These are phyloP conservation scores for Omphalotus guepiniiformis DNA, from an alignment of 768 basidiomycete genomes.

Conservation along the genomic window DNA sequence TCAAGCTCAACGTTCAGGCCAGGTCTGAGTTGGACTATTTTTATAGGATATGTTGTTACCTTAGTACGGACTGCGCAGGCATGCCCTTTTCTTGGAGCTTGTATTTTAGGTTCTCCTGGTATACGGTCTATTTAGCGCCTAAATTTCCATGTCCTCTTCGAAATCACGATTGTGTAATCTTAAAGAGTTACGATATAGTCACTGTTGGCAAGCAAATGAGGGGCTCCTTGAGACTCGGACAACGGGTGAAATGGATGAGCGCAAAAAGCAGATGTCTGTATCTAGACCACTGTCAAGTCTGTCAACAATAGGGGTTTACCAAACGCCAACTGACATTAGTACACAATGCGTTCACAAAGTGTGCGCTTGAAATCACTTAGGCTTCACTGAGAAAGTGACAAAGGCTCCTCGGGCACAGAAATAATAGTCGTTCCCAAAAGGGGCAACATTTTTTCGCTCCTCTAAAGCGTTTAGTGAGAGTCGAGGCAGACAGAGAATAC, in stretches of 20 bases:
- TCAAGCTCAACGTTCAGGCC: too few species aligned
- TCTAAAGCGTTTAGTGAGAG: not conserved
- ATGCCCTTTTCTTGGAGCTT: not conserved
- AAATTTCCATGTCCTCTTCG: not conserved
- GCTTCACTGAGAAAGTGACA: not conserved
- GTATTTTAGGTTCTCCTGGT: too few species aligned
- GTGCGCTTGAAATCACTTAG: not conserved
- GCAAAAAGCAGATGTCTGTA: too few species aligned
- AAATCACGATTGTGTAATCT: not conserved
- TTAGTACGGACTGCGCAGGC: too few species aligned
- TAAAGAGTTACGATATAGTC: conserved; percentile 3
- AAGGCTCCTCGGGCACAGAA: not conserved
- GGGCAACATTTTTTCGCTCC: too few species aligned
- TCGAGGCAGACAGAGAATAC: not conserved
- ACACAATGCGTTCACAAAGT: too few species aligned
- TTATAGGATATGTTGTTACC: not conserved
- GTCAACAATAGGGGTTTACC: too few species aligned
- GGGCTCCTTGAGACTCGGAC: not conserved
- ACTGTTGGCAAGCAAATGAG: not conserved
- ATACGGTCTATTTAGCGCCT: too few species aligned
- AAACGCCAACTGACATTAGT: too few species aligned
- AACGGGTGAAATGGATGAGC: too few species aligned
- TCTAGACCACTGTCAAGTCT: too few species aligned
- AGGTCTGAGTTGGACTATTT: conserved; percentile 6
- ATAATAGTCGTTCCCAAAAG: too few species aligned